A percentile compares a stretch with the other conserved stretches of the same genome.
phyloP scores from a whole-genome alignment of 2,329 filamentous ascomycete species.

The Pseudocercospora musae region DNA sequence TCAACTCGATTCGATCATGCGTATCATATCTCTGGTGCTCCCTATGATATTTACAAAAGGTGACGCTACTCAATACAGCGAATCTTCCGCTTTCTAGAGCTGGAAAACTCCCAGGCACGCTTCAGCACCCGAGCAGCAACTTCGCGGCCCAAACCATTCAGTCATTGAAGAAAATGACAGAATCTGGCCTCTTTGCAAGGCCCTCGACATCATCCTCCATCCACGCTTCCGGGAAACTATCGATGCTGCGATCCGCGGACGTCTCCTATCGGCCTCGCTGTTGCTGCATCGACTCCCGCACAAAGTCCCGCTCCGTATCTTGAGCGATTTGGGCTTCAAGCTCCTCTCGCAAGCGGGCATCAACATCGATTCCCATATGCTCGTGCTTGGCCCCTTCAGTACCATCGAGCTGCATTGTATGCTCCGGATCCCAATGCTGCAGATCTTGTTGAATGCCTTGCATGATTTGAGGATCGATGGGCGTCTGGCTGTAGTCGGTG shows the following conservation, averaged over 20 bases:
- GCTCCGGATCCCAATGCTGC: background rate
- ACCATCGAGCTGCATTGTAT: conserved; percentile 4
- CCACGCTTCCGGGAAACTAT: background rate
- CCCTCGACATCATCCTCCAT: background rate
- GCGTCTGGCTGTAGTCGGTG: conserved; percentile 50
- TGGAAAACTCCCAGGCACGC: background rate
- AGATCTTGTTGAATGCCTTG: conserved; percentile 9
- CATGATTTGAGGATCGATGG: conserved; percentile 62
- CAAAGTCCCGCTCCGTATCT: background rate
- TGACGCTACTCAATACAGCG: background rate
- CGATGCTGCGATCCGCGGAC: background rate
- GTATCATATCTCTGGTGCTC: background rate
- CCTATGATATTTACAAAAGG: background rate
- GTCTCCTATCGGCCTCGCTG: conserved; percentile 2
- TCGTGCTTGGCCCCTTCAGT: background rate
- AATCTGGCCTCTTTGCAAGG: background rate
- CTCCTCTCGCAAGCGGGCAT: conserved; percentile 8
- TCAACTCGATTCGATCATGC: background rate
- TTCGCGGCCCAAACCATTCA: background rate
- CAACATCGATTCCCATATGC: conserved; percentile 1
- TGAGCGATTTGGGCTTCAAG: conserved; percentile 9
- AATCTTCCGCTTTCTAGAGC: background rate
- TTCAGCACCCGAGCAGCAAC: background rate
- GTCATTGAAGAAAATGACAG: background rate
- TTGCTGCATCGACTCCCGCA: background rate